Base-by-base conservation (phyloP, 108 stramenopile genomes). In the Parmales sp. region DNA sequence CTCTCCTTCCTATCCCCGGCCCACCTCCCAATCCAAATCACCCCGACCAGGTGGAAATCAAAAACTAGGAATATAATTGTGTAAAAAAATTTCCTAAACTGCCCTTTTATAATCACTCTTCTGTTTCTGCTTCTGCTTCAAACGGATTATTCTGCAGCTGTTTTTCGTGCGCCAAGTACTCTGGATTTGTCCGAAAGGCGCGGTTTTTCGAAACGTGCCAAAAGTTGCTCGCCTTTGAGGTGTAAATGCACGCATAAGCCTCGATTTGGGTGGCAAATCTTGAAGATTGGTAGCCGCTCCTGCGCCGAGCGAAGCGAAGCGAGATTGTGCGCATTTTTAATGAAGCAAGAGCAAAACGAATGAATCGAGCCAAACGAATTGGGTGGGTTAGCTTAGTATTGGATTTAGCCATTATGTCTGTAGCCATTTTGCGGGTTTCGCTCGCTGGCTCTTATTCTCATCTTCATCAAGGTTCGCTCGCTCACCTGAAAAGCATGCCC, bases 201-300 rank as follows among this genome's bases (percentile, higher is more conserved):
- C 80, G 74, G 26, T 74, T 28, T 37, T 69, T 76, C 6, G 85
- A 84, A n/a, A 79, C 71, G 66, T 82, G 68, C 31, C 88, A 85
- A 39, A 97, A 77, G 70, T 97, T 97, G 39, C 88, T 86, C 1
- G 95, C 95, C 68, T 82, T 84, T 39, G 83, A 80, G 16, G 92
- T 97, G 78, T 97, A 97, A 4, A 95, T 67, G 66, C 95, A 97
- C 11, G 95, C 90, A 70, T 97, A 97, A 78, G 90, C 91, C 64
- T 85, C 79, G 28, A 94, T 90, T 76, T 90, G 90, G 63, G 88
- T 91, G 3, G 92, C 90, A 73, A 97, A 94, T 0, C 94, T 79
- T 41, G 91, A 92, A 73, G 91, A 91, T 82, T 97, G 93, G 74
- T 94, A 91, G 22, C 95, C 95, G 34, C 92, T 86, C 79, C 89